Evolutionary conservation across 2,329 filamentous ascomycete genomes (phyloP), one percentile per base, ranked within the genome.

Genomic region (Pseudogymnoascus sp.): DNA sequence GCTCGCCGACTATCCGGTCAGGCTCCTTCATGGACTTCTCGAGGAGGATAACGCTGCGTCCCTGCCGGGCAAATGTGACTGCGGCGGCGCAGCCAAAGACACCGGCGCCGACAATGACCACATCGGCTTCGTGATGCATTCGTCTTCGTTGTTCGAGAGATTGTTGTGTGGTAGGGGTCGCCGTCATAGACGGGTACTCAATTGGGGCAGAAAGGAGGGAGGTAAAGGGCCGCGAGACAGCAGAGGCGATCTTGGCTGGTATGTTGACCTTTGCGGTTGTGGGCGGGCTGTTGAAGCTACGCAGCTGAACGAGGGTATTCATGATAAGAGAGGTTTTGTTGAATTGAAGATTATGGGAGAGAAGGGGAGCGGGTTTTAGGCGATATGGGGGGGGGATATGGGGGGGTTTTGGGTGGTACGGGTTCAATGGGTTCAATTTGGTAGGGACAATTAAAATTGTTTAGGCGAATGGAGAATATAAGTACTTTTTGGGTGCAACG

Each of bases 1-100:
- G 78, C 78, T 99, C 94, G 69, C 94, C 94, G 58, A 99, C 92
- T 68, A 99, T 99, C 66, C 94, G 87, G 77, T 97, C 89, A 18
- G 94, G 94, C 78, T 97, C 88, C 75, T 91, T 91, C 76, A 97
- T 80, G 76, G 86, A 95, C 70, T 85, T 84, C 78, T 99, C 94
- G 59, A 99, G 84, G 60, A 99, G 79, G 27, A 97, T 82, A 27
- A 99, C 92, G 73, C 89, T 95, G 65, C 94, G 86, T 61, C 92
- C 92, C 77, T 97, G 94, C 69, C 89, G 87, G 63, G 89, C 92
- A 52, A 97, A 82, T 21, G 93, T 86, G 66, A 87, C 89, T 15
- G 94, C 93, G 21, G 92, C 80, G 18, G 92, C 90, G 74, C 91
- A 96, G 40, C 94, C 94, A 65, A 96, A 85, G 63, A 97, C 82